Base-by-base conservation (phyloP, 768 basidiomycete genomes). In the Suillus luteus region DNA sequence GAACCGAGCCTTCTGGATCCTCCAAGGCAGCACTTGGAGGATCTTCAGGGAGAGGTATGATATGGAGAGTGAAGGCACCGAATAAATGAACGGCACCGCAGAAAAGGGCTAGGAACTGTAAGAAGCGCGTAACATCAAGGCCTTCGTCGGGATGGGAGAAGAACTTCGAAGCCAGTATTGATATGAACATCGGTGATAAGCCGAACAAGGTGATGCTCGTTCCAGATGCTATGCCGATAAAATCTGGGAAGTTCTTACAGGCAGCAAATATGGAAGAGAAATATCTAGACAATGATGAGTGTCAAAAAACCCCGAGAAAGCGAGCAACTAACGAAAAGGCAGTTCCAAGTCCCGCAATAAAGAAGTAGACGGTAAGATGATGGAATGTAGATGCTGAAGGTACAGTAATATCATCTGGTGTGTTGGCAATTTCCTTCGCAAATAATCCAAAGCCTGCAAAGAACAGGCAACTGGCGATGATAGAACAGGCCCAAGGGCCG, bases 211-310 rank as follows among this genome's bases (percentile, higher is more conserved):
- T 85, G 81, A 87, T 86, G 70, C 82, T 88, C 11, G 79, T 75
- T 5, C 90, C 92, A 1, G 89, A 82, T 12, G 90, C 85, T 31
- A 87, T 73, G 22, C 90, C 90, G 52, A 85, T 83, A 66, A 88
- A 84, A 5, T 77, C 71, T 8, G 90, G 87, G 65, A 93, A 93
- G 49, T 78, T 80, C 75, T 85, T 87, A 3, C 90, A 88, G 0
- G 92, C 91, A 11, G 90, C 82, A 72, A 94, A 93, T 15, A 93
- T 74, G 8, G 85, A 83, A 0, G 90, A 89, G 68, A 93, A 92
- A 67, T 87, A 92, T 33, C 82, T 83, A 65, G 44, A 40, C 1
- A 41, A 58, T 3, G 11, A 41, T 58, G 5, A 41, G 38, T 31
- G 11, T 41, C 3, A 14, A 19, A 31, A 12, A 31, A 31, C 22